Percentiles rank a stretch among this genome's conserved stretches.
These are phyloP conservation scores for Trichoderma erinaceum DNA, from an alignment of 495 filamentous ascomycete species.

Conservation along the genomic window DNA sequence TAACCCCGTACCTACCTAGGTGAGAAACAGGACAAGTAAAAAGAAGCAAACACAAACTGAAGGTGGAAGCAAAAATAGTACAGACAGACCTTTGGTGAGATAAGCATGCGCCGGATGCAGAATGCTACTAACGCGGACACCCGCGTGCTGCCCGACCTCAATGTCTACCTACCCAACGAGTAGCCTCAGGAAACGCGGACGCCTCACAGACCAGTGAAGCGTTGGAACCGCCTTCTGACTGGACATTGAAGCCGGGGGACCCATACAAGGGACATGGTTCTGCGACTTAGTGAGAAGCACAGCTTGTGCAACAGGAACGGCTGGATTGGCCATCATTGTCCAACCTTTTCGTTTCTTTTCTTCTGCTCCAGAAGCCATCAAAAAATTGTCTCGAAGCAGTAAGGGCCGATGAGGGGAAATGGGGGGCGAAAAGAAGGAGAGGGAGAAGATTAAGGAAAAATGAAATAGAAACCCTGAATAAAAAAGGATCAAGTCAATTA, in stretches of 20 bases:
- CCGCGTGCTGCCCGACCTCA: constrained; percentile 9
- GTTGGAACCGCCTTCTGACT: background rate
- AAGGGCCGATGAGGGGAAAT: background rate
- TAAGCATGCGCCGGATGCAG: background rate
- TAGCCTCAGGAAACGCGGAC: background rate
- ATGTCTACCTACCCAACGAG: constrained; percentile 11
- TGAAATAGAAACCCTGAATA: background rate
- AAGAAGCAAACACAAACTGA: background rate
- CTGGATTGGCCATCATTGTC: background rate
- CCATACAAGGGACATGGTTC: background rate
- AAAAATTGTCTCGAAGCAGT: background rate
- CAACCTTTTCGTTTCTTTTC: background rate
- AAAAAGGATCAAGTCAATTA: background rate
- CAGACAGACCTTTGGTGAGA: background rate
- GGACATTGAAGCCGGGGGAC: constrained; percentile 5
- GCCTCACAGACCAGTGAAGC: constrained; percentile 5
- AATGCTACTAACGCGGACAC: background rate
- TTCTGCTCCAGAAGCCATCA: background rate
- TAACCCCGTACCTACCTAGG: background rate
- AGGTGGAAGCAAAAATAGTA: background rate
- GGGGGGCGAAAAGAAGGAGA: background rate
- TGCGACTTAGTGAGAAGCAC: constrained; percentile 3
- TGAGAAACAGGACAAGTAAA: too few relatives aligned
- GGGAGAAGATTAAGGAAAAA: background rate
- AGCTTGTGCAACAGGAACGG: background rate